phyloP scores from a whole-genome alignment of 176 grass and related monocot species.

The Tillandsia leiboldiana region DNA sequence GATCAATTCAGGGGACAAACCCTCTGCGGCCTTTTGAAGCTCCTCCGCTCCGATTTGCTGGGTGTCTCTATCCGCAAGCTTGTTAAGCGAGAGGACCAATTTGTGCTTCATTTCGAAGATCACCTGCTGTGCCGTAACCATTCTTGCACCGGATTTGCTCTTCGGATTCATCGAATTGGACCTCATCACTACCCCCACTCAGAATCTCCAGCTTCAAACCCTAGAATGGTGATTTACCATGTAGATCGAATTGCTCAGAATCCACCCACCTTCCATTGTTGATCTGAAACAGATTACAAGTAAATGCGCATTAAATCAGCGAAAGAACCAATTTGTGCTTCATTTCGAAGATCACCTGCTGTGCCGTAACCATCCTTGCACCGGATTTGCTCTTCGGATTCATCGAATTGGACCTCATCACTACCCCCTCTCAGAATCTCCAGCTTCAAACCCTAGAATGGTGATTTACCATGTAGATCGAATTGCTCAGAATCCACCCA shows the following conservation, averaged over 20 bases:
- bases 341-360: constrained; percentile 48
- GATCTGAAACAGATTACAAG: not conserved
- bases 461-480: not conserved
- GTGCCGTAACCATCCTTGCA: not conserved
- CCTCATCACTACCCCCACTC: constrained; percentile 38
- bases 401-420: constrained; percentile 49
- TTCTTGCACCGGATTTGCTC: constrained; percentile 30
- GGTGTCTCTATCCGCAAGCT: constrained; percentile 77
- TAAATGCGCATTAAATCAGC: not conserved
- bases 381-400: constrained; percentile 48
- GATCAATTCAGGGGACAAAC: constrained; percentile 58
- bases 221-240: not conserved
- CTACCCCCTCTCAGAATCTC: not conserved
- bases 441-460: not conserved
- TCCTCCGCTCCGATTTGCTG: constrained; percentile 71
- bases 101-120: constrained; percentile 82
- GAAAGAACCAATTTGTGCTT: constrained; percentile 70
- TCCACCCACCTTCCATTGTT: not conserved
- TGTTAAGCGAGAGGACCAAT: constrained; percentile 67
- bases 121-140: constrained; percentile 1
- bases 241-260: not conserved
- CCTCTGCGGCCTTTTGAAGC: constrained; percentile 41
- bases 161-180: constrained; percentile 36
- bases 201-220: no score
- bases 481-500: not conserved